Evolutionary conservation across 2,329 filamentous ascomycete genomes (phyloP).

Genomic region (Orbilia brochopaga): DNA sequence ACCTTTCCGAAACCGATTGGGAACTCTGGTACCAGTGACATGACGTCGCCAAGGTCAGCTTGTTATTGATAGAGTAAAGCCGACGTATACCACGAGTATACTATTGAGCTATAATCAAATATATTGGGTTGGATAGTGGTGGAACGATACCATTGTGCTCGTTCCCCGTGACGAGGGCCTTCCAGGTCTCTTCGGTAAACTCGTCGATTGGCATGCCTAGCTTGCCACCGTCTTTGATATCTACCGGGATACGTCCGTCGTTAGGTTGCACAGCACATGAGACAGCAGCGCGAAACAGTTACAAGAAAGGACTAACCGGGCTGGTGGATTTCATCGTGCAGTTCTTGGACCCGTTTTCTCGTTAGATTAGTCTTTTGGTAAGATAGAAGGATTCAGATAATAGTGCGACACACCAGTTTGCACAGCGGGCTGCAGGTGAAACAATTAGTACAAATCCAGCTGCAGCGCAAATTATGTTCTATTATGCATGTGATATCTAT

Average conservation of each 20-base stretch:
- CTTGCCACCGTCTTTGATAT: conserved; percentile 58
- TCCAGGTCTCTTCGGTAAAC: conserved; percentile 62
- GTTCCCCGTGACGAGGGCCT: conserved; percentile 59
- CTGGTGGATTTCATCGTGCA: conserved; percentile 60
- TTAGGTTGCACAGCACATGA: background rate
- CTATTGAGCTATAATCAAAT: background rate
- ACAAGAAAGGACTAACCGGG: conserved; percentile 53
- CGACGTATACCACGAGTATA: background rate
- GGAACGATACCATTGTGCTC: conserved; percentile 57
- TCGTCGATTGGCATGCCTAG: conserved; percentile 62
- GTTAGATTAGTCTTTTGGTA: conserved; percentile 37
- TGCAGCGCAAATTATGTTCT: background rate
- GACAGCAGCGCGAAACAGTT: background rate
- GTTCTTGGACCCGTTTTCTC: conserved; percentile 57
- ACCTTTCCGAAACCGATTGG: conserved; percentile 37
- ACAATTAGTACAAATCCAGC: background rate
- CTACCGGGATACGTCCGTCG: conserved; percentile 44
- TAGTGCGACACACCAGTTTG: conserved; percentile 23
- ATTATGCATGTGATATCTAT: background rate
- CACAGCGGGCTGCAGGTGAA: conserved; percentile 26
- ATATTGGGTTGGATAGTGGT: too few species aligned
- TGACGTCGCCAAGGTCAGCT: too few species aligned
- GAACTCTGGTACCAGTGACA: conserved; percentile 15
- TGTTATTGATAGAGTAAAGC: too few species aligned
- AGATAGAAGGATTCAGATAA: too few species aligned